Evolutionary conservation across 805 yeast species (phyloP), one percentile per base, ranked within the genome.

Genomic region (Wickerhamomyces queroliae): DNA sequence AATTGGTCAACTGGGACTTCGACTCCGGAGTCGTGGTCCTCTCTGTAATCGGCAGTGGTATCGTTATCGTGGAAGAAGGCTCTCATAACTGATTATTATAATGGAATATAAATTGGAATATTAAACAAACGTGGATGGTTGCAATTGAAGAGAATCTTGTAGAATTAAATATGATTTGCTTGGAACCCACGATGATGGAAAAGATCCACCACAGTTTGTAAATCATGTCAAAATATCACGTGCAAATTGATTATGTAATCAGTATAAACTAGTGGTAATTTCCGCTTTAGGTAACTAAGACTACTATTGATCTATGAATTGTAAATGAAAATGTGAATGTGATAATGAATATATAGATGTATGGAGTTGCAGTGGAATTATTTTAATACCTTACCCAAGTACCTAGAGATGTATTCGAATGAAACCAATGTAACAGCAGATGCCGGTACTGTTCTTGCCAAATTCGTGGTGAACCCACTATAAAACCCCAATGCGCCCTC

Each of bases 381-480:
- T 30, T 30, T 30, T 9, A 30, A 18, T 23, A 73, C 74, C 27
- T 16, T 27, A 7, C 38, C 33, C 13, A 55, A 32, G 28, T 53
- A 55, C 35, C 52, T 41, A 2, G 58, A 55, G 58, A 83, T 74
- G 58, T 82, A 83, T 56, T 93, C 99, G 61, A 86, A 93, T 22
- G 95, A 85, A 9, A 91, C 89, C 50, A 93, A 69, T 2, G 99
- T 93, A n/a, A 91, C 87, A 1, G 97, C 97, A 50, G 89, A 78
- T 1, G 96, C 90, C 4, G 99, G 99, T 0, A 91, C 87, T 0
- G 99, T 93, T 50, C 99, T 69, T 23, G 87, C 76, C 53, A 93
- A 64, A 56, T 93, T 93, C 17, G 95, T 81, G 1, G 80, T 71
- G 52, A 90, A 84, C 0, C 99, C 99, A 2, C 93, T 81, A 56